These are phyloP conservation scores for Aspergillus ellipticus DNA, from an alignment of 495 filamentous ascomycete species.

Conservation along the genomic window DNA sequence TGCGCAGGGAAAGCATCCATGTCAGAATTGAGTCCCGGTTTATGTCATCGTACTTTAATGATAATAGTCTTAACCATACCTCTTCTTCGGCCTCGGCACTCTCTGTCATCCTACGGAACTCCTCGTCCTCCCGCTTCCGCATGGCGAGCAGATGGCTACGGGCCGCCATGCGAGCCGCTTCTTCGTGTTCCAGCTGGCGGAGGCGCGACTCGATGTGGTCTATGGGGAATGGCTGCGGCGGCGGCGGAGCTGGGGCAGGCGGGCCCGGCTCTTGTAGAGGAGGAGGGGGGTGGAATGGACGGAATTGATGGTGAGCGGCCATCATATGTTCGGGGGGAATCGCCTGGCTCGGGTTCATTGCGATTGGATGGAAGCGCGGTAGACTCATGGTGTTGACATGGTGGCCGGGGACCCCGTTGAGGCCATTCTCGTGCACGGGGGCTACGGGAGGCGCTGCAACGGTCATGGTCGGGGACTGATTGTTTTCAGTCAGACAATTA, in stretches of 20 bases:
- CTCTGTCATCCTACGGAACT: conserved; percentile 46
- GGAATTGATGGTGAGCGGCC: conserved; percentile 36
- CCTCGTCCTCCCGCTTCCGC: conserved; percentile 48
- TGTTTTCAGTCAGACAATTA: conserved; percentile 7
- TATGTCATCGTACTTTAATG: not conserved
- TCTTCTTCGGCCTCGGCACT: conserved; percentile 47
- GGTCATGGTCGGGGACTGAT: conserved; percentile 31
- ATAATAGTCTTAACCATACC: conserved; percentile 26
- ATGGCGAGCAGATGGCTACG: conserved; percentile 41
- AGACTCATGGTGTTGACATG: conserved; percentile 33
- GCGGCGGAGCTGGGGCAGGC: conserved; percentile 26
- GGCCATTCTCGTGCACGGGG: conserved; percentile 34
- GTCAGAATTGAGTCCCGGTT: conserved; percentile 9
- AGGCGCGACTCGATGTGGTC: conserved; percentile 45
- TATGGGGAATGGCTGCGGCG: conserved; percentile 28
- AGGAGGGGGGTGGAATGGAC: conserved; percentile 33
- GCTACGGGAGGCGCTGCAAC: conserved; percentile 39
- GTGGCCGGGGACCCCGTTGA: conserved; percentile 30
- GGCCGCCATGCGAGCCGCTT: conserved; percentile 42
- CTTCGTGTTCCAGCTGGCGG: conserved; percentile 47
- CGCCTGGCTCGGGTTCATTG: conserved; percentile 42
- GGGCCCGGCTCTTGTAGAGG: conserved; percentile 36
- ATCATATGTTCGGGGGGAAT: conserved; percentile 37
- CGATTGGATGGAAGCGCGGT: conserved; percentile 45
- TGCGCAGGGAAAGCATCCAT: conserved; percentile 3